Conservation (phyloP, 257 asterid genomes). For the Lavandula angustifolia region DNA sequence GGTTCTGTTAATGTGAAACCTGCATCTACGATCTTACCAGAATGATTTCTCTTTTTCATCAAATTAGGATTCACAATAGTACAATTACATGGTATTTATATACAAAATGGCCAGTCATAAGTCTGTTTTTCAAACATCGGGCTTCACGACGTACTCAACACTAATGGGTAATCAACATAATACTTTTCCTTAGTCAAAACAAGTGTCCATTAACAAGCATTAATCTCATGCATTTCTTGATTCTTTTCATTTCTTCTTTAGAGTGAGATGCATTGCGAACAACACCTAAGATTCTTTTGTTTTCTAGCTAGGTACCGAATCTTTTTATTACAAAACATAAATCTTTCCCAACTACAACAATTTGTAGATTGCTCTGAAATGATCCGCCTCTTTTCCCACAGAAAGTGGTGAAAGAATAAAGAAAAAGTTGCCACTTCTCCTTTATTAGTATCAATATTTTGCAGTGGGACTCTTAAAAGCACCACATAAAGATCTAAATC, state of each 20-base stretch:
- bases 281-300: conserved; percentile 27
- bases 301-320: conserved; percentile 14
- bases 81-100: too few relatives aligned
- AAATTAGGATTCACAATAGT: too few relatives aligned
- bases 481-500: conserved; percentile 29
- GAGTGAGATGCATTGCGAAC: background rate
- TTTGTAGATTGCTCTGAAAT: conserved; percentile 17
- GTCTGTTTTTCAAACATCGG: too few relatives aligned
- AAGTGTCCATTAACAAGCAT: background rate
- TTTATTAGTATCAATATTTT: conserved; percentile 13
- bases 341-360: background rate
- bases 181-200: background rate
- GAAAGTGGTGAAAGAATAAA: conserved; percentile 29
- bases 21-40: too few relatives aligned
- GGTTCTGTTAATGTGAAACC: too few relatives aligned
- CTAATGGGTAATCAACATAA: background rate
- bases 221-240: background rate
- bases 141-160: too few relatives aligned
- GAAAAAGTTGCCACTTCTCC: conserved; percentile 16
- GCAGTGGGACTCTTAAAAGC: conserved; percentile 19
- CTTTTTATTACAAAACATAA: conserved; percentile 1
- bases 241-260: too few relatives aligned
- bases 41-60: too few relatives aligned
- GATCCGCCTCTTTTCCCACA: conserved; percentile 12
- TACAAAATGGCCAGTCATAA: too few relatives aligned